These are phyloP conservation scores for Globisporangium mamillatum DNA, from an alignment of 352 stramenopile species.

Conservation along the genomic window DNA sequence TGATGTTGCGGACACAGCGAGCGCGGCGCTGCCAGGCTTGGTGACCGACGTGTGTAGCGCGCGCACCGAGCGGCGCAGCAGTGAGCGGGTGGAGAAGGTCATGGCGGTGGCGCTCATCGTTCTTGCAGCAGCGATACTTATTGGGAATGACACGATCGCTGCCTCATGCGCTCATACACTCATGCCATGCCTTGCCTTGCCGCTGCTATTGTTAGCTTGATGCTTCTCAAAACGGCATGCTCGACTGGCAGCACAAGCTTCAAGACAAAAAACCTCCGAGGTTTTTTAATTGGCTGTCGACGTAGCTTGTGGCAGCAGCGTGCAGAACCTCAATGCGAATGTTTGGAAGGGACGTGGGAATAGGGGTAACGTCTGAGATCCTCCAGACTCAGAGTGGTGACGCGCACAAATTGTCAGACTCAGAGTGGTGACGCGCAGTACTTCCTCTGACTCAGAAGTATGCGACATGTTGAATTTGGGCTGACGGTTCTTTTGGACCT, in stretches of 20 bases:
- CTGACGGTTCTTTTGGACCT: no score
- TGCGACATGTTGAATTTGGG: not conserved
- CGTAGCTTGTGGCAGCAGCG: conserved; percentile 12
- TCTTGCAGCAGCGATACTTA: not conserved
- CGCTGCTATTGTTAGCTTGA: no score
- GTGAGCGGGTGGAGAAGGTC: conserved; percentile 4
- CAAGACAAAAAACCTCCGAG: conserved; percentile 3
- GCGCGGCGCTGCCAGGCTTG: conserved; percentile 5
- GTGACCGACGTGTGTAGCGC: conserved; percentile 7
- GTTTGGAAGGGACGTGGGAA: conserved; percentile 14
- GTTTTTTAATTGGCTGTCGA: conserved; percentile 3
- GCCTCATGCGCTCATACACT: not conserved
- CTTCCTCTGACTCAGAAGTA: not conserved
- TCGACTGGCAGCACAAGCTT: not conserved
- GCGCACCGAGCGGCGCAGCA: conserved; percentile 13
- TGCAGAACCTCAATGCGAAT: conserved; percentile 10
- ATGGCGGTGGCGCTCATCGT: conserved; percentile 9
- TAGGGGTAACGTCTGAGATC: conserved; percentile 1
- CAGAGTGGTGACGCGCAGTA: not conserved
- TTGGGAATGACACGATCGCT: not conserved
- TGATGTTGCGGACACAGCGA: conserved; percentile 14
- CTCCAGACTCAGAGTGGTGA: not conserved
- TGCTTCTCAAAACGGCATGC: no score
- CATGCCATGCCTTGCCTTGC: no score
- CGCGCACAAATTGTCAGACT: not conserved